Conservation (phyloP, 2,329 filamentous ascomycete genomes). For the Epichloe uncinata region DNA sequence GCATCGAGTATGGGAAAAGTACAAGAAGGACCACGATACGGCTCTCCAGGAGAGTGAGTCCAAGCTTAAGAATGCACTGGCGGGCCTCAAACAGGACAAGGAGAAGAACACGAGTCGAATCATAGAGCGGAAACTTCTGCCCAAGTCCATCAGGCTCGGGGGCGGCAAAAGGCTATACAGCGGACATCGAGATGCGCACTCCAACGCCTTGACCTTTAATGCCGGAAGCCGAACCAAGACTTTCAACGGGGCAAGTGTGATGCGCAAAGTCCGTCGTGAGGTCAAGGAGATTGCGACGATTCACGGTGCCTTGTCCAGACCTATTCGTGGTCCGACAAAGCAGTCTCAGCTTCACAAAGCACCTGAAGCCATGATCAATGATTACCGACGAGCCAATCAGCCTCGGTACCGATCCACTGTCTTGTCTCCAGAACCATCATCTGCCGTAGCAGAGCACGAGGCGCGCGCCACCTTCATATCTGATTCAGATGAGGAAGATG, state of each 20-base stretch:
- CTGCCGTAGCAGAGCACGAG: conserved; percentile 18
- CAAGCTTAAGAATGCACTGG: conserved; percentile 42
- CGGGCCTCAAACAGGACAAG: conserved; percentile 43
- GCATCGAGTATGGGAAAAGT: conserved; percentile 64
- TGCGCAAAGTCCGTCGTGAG: conserved; percentile 43
- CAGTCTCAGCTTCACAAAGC: conserved; percentile 32
- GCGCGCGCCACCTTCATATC: conserved; percentile 26
- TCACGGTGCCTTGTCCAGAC: conserved; percentile 31
- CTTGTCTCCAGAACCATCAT: conserved; percentile 10
- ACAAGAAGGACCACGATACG: conserved; percentile 45
- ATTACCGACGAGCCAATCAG: conserved; percentile 32
- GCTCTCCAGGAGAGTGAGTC: conserved; percentile 47
- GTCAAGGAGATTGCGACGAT: conserved; percentile 37
- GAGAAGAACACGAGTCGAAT: conserved; percentile 44
- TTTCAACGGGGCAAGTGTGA: conserved; percentile 36
- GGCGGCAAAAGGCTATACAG: conserved; percentile 13
- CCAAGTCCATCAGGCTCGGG: conserved; percentile 24
- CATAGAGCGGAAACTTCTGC: conserved; percentile 35
- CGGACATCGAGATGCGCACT: conserved; percentile 15
- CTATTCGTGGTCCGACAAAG: conserved; percentile 14
- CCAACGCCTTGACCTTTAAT: conserved; percentile 28
- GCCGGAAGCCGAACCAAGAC: conserved; percentile 39
- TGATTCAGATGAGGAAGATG: conserved; percentile 23
- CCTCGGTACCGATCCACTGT: conserved; percentile 17
- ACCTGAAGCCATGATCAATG: conserved; percentile 40